Base-by-base conservation (phyloP, 176 grass and related monocot species). In the Dactylis glomerata region DNA sequence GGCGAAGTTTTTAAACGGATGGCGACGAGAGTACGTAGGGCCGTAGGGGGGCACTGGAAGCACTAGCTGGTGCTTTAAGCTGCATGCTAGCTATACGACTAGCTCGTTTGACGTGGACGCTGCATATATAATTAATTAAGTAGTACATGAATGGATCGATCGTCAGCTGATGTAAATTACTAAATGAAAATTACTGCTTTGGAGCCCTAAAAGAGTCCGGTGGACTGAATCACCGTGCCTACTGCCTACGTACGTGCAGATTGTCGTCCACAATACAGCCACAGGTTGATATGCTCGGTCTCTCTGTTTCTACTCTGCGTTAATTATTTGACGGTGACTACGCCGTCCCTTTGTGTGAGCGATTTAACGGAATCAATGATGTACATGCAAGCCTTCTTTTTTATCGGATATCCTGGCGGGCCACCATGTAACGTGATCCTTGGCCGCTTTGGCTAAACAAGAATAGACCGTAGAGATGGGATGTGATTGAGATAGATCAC, bases 1-100 rank as follows among this genome's bases (percentile, higher is more conserved):
- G 69, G 27, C 62, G 51, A 59, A 83, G 81, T 74, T 83, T 83
- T 63, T 56, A 55, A 83, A 75, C 28, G 55, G 81, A 50, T 31
- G 69, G 44, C 30, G 77, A 47, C 40, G 77, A 45, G 50, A 23
- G 63, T 57, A 52, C 59, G 54, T 40, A 68, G n/a, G n/a, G n/a
- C n/a, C 61, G 61, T 81, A n/a, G n/a, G n/a, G n/a, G n/a, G n/a
- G 19, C n/a, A 19, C 44, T 14, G 44, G 44, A 14, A 14, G 44
- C 10, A 46, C 44, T 52, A 22, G 52, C 41, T 19, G 15, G 3
- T 47, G 81, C 40, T 61, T 41, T 42, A 75, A 45, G 30, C 44
- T 65, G 78, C 42, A 81, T 51, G 62, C 12, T 33, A 15, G 28
- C 61, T 33, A 63, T 32, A 63, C n/a, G 26, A 24, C 3, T 10